Conservation (phyloP, 805 yeast genomes). For the Ogataea nitratoaversa region DNA sequence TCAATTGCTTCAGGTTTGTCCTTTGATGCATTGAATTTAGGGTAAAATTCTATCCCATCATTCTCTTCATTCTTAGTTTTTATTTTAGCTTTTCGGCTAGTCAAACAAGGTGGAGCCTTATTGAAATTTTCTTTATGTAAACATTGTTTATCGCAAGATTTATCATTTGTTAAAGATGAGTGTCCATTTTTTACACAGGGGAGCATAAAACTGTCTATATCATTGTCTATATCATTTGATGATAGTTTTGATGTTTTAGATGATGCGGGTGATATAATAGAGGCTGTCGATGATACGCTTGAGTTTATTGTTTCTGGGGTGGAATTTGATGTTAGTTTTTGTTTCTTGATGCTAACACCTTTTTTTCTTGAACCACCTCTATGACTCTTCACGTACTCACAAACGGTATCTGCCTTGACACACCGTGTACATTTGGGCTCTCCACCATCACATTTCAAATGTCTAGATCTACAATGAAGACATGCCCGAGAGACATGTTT, state of each 20-base stretch:
- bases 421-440: constrained; percentile 45
- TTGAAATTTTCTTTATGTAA: constrained; percentile 23
- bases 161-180: constrained; percentile 14
- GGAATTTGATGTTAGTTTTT: constrained; percentile 1
- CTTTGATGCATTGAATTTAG: constrained; percentile 29
- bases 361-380: constrained; percentile 52
- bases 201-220: constrained; percentile 17
- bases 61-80: constrained; percentile 1
- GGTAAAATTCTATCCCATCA: constrained; percentile 24
- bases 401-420: constrained; percentile 29
- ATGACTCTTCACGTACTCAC: constrained; percentile 47
- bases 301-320: background rate
- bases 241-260: background rate
- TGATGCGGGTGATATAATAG: background rate
- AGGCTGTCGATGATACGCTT: background rate
- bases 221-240: constrained; percentile 11
- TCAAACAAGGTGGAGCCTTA: constrained; percentile 28
- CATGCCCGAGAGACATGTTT: constrained; percentile 48
- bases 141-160: constrained; percentile 26
- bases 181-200: constrained; percentile 29
- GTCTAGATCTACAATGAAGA: constrained; percentile 47
- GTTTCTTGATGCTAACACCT: constrained; percentile 35
- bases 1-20: constrained; percentile 21
- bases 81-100: constrained; percentile 1
- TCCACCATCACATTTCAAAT: constrained; percentile 47